A percentile compares a stretch with the other conserved stretches of the same genome.
phyloP scores from a whole-genome alignment of 768 basidiomycete species.

The Terana coerulea region DNA sequence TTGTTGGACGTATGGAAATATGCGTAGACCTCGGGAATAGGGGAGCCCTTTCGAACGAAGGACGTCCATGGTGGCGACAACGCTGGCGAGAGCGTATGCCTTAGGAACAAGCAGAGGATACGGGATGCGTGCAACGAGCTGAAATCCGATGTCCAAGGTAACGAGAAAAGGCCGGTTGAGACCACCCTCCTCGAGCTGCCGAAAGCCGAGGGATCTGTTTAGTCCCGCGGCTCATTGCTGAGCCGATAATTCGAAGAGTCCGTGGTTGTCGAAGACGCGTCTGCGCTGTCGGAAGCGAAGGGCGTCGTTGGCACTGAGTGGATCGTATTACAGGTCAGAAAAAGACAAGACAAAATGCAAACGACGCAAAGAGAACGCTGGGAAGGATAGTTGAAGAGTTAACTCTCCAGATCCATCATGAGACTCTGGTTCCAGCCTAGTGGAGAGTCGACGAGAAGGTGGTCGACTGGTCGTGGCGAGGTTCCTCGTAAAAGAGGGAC shows the following conservation, averaged over 20 bases:
- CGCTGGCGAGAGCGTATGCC: slow-evolving; percentile 21
- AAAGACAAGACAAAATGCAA: slow-evolving; percentile 27
- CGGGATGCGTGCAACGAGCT: slow-evolving; percentile 20
- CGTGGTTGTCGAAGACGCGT: slow-evolving; percentile 36
- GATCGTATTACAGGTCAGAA: slow-evolving; percentile 25
- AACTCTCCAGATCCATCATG: slow-evolving; percentile 24
- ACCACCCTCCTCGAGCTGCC: slow-evolving; percentile 38
- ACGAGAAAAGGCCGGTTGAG: slow-evolving; percentile 30
- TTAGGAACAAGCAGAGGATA: slow-evolving; percentile 20
- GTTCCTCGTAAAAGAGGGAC: slow-evolving; percentile 20
- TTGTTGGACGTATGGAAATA: slow-evolving; percentile 15
- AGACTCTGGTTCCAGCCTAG: slow-evolving; percentile 21
- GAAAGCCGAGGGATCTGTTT: slow-evolving; percentile 30
- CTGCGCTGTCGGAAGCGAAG: slow-evolving; percentile 44
- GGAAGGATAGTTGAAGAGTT: slow-evolving; percentile 40
- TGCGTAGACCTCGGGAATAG: slow-evolving; percentile 21
- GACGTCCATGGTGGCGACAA: slow-evolving; percentile 22
- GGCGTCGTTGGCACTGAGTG: slow-evolving; percentile 37
- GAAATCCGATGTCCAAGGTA: slow-evolving; percentile 23
- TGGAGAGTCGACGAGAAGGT: slow-evolving; percentile 32
- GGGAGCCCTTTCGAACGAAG: slow-evolving; percentile 20
- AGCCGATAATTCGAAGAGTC: slow-evolving; percentile 36
- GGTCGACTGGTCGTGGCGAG: slow-evolving; percentile 21
- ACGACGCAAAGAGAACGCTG: slow-evolving; percentile 42
- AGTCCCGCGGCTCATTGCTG: slow-evolving; percentile 33